Conservation (phyloP, 495 filamentous ascomycete genomes). For the Penicillium macrosclerotiorum region DNA sequence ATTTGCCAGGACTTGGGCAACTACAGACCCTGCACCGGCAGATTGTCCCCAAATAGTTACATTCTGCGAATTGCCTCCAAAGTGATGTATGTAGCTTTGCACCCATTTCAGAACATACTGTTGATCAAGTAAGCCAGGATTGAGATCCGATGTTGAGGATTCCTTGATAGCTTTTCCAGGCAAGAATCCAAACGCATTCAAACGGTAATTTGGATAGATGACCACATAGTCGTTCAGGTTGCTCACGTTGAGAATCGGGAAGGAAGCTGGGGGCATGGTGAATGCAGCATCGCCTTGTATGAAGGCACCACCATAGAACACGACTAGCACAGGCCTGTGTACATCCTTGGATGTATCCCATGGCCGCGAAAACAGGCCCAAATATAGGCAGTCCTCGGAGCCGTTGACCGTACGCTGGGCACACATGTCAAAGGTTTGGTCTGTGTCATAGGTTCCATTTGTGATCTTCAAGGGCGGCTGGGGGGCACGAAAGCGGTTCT, state of each 20-base stretch:
- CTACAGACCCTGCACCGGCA: constrained; percentile 55
- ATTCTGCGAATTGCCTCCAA: constrained; percentile 49
- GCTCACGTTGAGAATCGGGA: constrained; percentile 54
- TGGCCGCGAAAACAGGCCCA: constrained; percentile 57
- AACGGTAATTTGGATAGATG: constrained; percentile 53
- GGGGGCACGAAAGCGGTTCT: constrained; percentile 56
- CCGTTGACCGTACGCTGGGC: constrained; percentile 58
- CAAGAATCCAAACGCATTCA: constrained; percentile 60
- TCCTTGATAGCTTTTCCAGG: constrained; percentile 51
- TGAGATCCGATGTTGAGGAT: constrained; percentile 46
- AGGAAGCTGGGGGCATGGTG: constrained; percentile 52
- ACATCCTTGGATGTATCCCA: constrained; percentile 37
- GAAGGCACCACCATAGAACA: constrained; percentile 62
- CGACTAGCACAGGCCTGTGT: constrained; percentile 55
- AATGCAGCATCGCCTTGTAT: constrained; percentile 57
- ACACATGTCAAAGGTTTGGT: constrained; percentile 56
- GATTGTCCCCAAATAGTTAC: constrained; percentile 55
- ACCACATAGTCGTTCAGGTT: constrained; percentile 49
- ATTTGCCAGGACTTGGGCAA: constrained; percentile 53
- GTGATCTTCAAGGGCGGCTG: constrained; percentile 48
- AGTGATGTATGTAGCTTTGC: constrained; percentile 47
- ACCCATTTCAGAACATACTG: constrained; percentile 55
- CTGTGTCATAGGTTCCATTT: constrained; percentile 53
- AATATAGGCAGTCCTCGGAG: constrained; percentile 61
- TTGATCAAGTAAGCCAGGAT: constrained; percentile 49